A percentile compares a stretch with the other conserved stretches of the same genome.
Conservation (phyloP, 805 yeast genomes). For the Wickerhamiella galacta region DNA sequence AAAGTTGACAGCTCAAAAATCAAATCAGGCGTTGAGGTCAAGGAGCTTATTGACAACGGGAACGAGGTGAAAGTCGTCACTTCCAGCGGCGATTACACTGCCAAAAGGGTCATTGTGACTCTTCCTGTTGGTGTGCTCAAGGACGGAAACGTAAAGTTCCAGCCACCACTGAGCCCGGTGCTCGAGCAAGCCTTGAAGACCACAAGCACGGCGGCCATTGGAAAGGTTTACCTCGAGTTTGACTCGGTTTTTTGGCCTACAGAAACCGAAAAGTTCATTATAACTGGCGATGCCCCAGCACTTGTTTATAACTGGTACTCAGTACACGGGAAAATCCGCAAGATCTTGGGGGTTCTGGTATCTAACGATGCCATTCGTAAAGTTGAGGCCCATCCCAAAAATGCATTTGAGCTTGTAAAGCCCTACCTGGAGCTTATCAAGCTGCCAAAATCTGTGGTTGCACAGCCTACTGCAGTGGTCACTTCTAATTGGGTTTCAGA, state of each 20-base stretch:
- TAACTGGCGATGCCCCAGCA: conserved; percentile 37
- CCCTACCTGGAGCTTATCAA: conserved; percentile 13
- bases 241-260: conserved; percentile 45
- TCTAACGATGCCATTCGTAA: conserved; percentile 54
- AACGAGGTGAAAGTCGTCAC: conserved; percentile 11
- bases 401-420: conserved; percentile 13
- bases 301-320: conserved; percentile 43
- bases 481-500: conserved; percentile 51
- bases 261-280: conserved; percentile 31
- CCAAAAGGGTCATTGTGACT: conserved; percentile 15
- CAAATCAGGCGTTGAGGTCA: conserved; percentile 10
- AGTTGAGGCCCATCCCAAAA: conserved; percentile 26
- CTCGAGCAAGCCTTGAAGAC: conserved; percentile 9
- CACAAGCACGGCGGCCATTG: conserved; percentile 36
- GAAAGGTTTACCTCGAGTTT: conserved; percentile 60
- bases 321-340: conserved; percentile 22
- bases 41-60: conserved; percentile 5
- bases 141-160: conserved; percentile 10
- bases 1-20: conserved; percentile 10
- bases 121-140: conserved; percentile 15
- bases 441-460: conserved; percentile 13
- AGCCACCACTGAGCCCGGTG: conserved; percentile 10
- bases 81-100: conserved; percentile 7
- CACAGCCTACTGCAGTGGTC: conserved; percentile 26
- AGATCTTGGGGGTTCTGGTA: conserved; percentile 39